A percentile compares a stretch with the other conserved stretches of the same genome.
Conservation (phyloP, 148 eudicot species). For the Chenopodium formosanum region DNA sequence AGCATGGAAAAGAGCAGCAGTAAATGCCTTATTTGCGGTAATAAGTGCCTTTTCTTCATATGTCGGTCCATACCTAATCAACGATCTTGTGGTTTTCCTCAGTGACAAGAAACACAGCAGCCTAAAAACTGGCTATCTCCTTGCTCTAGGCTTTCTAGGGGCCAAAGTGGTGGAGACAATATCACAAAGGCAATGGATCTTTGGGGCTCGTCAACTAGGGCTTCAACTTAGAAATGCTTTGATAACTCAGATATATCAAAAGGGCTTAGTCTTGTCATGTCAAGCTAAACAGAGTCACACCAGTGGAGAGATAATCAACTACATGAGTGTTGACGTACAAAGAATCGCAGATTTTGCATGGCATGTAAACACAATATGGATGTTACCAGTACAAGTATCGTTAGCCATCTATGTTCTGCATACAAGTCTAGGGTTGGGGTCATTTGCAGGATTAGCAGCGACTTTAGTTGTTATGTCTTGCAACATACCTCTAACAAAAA, state of each 20-base stretch:
- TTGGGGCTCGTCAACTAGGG: conserved; percentile 95
- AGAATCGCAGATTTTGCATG: conserved; percentile 84
- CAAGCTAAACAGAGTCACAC: conserved; percentile 77
- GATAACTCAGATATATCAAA: conserved; percentile 81
- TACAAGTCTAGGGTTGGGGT: conserved; percentile 62
- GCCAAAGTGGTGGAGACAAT: conserved; percentile 85
- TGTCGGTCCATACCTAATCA: conserved; percentile 85
- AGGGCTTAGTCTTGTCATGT: conserved; percentile 80
- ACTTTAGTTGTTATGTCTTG: conserved; percentile 69
- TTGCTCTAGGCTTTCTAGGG: conserved; percentile 70
- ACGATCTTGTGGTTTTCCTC: conserved; percentile 71
- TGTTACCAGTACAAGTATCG: conserved; percentile 83
- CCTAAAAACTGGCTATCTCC: conserved; percentile 67
- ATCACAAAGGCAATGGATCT: conserved; percentile 96
- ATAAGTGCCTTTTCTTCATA: conserved; percentile 71
- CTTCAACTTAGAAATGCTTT: conserved; percentile 77
- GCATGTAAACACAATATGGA: conserved; percentile 78
- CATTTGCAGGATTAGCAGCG: conserved; percentile 71
- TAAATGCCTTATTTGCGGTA: conserved; percentile 81
- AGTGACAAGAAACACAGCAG: conserved; percentile 53
- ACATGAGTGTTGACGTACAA: conserved; percentile 92
- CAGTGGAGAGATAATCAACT: conserved; percentile 89
- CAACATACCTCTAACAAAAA: conserved; percentile 75
- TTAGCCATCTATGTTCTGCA: conserved; percentile 68
- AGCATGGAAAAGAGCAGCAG: conserved; percentile 71